Evolutionary conservation across 2,329 filamentous ascomycete species (phyloP).

Genomic region (Byssoonygena ceratinophila): DNA sequence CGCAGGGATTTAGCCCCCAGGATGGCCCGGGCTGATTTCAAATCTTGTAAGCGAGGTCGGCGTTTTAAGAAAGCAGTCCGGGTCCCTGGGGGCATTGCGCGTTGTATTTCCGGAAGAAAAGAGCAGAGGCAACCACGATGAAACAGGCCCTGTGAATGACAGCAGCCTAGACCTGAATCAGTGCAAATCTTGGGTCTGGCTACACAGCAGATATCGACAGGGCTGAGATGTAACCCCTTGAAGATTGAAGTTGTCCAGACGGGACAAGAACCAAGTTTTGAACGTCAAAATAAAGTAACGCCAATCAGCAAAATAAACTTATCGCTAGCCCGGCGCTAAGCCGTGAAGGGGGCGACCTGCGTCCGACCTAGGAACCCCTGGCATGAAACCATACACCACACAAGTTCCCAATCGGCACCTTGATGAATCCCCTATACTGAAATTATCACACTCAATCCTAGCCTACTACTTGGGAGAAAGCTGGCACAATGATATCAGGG

Average conservation of each 20-base stretch:
- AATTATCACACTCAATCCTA: not conserved
- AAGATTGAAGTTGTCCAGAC: not conserved
- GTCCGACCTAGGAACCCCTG: not conserved
- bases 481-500: not conserved
- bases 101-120: not conserved
- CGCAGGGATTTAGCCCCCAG: not conserved
- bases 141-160: no score
- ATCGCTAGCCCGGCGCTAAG: not conserved
- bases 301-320: slow-evolving; percentile 4
- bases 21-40: not conserved
- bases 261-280: not conserved
- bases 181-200: not conserved
- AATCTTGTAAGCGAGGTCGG: slow-evolving; percentile 2
- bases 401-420: not conserved
- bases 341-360: not conserved
- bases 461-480: not conserved
- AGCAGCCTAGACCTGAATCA: no score
- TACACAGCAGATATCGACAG: not conserved
- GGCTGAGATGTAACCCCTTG: not conserved
- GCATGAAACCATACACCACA: not conserved
- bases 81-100: not conserved
- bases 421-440: not conserved
- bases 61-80: not conserved
- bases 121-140: not conserved
- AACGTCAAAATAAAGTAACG: slow-evolving; percentile 3